A percentile compares a stretch with the other conserved stretches of the same genome.
Evolutionary conservation across 2,329 filamentous ascomycete genomes (phyloP).

Genomic region (Westerdykella aurantiaca): DNA sequence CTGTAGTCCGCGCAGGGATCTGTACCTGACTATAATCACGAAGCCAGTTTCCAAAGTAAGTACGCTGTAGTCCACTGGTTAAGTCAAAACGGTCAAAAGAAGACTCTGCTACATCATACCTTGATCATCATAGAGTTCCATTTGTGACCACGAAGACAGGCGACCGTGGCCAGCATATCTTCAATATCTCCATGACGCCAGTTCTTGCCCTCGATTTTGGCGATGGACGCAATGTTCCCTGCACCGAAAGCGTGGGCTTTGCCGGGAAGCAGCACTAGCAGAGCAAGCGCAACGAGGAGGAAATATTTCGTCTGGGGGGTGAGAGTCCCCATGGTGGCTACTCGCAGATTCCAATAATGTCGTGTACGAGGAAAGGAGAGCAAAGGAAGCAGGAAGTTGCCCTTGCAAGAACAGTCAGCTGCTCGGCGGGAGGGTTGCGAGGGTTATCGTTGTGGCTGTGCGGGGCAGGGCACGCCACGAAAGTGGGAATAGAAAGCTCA

Average conservation of each 20-base stretch:
- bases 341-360: not conserved
- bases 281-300: conserved; percentile 32
- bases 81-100: not conserved
- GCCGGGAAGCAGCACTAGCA: conserved; percentile 33
- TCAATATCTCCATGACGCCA: conserved; percentile 71
- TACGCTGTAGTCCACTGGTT: conserved; percentile 48
- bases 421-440: not conserved
- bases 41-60: conserved; percentile 97
- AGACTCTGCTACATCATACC: conserved; percentile 11
- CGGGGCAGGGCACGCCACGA: not conserved
- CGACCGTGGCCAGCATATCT: conserved; percentile 62
- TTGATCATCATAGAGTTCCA: conserved; percentile 45
- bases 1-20: conserved; percentile 44
- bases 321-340: conserved; percentile 19
- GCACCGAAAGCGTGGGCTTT: conserved; percentile 65
- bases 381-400: not conserved
- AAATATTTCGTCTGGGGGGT: conserved; percentile 27
- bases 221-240: conserved; percentile 78
- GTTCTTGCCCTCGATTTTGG: conserved; percentile 77
- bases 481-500: not conserved
- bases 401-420: not conserved
- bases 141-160: conserved; percentile 40
- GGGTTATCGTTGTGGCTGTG: not conserved
- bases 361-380: conserved; percentile 1
- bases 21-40: conserved; percentile 50